Conservation (phyloP, 345 rosid genomes). For the Angophora floribunda region DNA sequence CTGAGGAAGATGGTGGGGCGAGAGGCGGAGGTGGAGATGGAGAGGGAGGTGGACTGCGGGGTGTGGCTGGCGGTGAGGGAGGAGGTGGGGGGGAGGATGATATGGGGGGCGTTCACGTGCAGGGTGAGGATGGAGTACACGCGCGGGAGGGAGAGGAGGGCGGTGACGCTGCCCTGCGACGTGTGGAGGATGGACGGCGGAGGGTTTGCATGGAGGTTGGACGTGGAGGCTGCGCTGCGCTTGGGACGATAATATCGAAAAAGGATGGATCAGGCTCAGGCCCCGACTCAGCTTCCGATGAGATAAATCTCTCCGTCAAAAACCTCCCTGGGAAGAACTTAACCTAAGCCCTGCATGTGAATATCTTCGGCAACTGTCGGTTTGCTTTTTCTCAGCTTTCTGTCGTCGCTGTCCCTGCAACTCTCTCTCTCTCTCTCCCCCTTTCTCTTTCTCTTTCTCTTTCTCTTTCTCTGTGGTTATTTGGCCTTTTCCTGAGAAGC, state of each 20-base stretch:
- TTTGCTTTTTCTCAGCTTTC: not conserved
- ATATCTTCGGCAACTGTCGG: not conserved
- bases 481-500: not conserved
- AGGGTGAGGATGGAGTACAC: conserved; percentile 60
- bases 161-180: conserved; percentile 72
- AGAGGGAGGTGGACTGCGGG: conserved; percentile 13
- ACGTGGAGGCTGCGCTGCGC: conserved; percentile 64
- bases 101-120: conserved; percentile 53
- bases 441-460: not conserved
- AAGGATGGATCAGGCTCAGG: not conserved
- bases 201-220: conserved; percentile 86
- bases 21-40: conserved; percentile 5
- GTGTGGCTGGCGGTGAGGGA: conserved; percentile 67
- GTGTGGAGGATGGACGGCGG: conserved; percentile 77
- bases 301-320: not conserved
- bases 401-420: not conserved
- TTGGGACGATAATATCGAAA: not conserved
- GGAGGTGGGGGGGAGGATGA: conserved; percentile 1
- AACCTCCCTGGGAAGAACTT: not conserved
- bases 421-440: not conserved
- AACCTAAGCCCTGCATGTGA: not conserved
- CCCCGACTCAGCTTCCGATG: not conserved
- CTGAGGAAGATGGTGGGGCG: conserved; percentile 48
- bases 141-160: conserved; percentile 32
- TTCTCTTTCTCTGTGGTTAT: not conserved